phyloP scores from a whole-genome alignment of 371 early-diverging fungal genomes.

The Mortierella sp. region DNA sequence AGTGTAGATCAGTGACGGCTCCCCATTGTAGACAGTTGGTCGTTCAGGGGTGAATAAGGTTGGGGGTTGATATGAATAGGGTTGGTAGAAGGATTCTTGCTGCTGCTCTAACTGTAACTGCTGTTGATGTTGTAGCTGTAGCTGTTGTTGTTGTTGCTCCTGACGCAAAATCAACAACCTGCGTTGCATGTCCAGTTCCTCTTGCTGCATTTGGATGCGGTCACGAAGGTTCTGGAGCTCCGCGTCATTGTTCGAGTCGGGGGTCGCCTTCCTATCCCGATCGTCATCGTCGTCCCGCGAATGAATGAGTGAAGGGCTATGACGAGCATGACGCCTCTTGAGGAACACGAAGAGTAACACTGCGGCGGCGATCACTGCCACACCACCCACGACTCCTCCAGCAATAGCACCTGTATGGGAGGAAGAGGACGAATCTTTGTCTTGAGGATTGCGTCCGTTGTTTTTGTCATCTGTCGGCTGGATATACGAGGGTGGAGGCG shows the following conservation, averaged over 20 bases:
- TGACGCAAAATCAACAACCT: conserved; percentile 23
- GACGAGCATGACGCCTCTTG: conserved; percentile 8
- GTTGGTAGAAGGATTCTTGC: too few species aligned
- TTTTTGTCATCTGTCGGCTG: background rate
- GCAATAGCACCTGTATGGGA: conserved; percentile 37
- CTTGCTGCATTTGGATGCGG: conserved; percentile 34
- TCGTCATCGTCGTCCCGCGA: conserved; percentile 10
- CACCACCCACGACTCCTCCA: conserved; percentile 26
- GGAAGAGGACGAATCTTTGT: background rate
- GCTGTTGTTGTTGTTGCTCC: conserved; percentile 24
- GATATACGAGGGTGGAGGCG: conserved; percentile 27
- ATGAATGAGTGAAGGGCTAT: background rate
- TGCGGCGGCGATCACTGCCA: conserved; percentile 17
- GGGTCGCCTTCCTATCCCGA: background rate
- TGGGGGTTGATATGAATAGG: too few species aligned
- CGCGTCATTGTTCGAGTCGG: conserved; percentile 2
- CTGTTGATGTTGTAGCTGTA: conserved; percentile 10
- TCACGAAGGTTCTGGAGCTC: conserved; percentile 19
- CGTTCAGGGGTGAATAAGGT: too few species aligned
- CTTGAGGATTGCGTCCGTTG: background rate
- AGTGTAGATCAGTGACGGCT: too few species aligned
- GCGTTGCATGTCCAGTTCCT: conserved; percentile 27
- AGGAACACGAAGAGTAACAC: conserved; percentile 23
- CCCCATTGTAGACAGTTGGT: too few species aligned
- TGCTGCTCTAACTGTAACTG: too few species aligned